These are phyloP conservation scores for Cryphonectria radicalis DNA, from an alignment of 2,329 filamentous ascomycete species.

Conservation along the genomic window DNA sequence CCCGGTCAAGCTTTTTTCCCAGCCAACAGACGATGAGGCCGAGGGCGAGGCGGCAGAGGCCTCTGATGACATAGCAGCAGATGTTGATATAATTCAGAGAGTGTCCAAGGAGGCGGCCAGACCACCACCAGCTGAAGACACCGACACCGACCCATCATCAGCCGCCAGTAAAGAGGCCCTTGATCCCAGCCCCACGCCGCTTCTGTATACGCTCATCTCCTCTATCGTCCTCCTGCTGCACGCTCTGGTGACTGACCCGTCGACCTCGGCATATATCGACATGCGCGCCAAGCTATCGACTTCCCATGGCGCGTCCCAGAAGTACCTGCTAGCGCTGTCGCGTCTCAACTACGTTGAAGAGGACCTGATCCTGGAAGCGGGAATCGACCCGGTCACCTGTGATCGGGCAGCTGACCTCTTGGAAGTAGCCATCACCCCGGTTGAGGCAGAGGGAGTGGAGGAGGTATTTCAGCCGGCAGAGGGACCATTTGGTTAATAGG, in stretches of 20 bases:
- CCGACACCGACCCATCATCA: conserved; percentile 26
- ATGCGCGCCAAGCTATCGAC: conserved; percentile 73
- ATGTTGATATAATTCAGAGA: not conserved
- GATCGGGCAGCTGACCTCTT: conserved; percentile 82
- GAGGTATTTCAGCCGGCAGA: conserved; percentile 36
- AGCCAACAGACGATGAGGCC: not conserved
- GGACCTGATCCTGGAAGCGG: conserved; percentile 74
- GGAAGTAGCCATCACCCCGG: conserved; percentile 79
- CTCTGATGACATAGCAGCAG: not conserved
- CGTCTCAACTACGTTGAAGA: conserved; percentile 84
- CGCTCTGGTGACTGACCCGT: conserved; percentile 53
- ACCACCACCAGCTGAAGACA: not conserved
- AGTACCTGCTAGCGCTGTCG: conserved; percentile 80
- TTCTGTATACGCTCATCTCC: conserved; percentile 53
- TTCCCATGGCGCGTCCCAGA: conserved; percentile 75
- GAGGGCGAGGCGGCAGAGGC: conserved; percentile 2
- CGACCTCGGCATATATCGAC: conserved; percentile 54
- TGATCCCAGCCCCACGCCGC: conserved; percentile 29
- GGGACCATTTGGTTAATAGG: conserved; percentile 41
- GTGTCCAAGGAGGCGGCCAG: not conserved
- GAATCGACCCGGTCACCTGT: conserved; percentile 76
- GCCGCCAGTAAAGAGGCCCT: conserved; percentile 8
- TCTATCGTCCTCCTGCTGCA: conserved; percentile 56
- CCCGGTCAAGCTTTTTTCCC: conserved; percentile 25
- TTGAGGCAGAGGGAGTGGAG: conserved; percentile 56